phyloP scores from a whole-genome alignment of 129 eudicot species.

The Glebionis coronaria region DNA sequence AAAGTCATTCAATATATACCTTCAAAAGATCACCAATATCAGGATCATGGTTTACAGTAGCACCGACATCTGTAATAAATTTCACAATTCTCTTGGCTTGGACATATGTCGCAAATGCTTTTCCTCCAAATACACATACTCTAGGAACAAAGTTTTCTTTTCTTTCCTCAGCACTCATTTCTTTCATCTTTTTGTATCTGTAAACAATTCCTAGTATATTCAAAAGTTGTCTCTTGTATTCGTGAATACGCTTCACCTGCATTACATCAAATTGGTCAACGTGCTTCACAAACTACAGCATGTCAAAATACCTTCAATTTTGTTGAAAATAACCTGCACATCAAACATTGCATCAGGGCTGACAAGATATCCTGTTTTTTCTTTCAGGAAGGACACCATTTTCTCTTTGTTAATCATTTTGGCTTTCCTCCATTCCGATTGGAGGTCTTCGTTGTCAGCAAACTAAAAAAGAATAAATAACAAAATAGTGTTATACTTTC shows the following conservation, averaged over 20 bases:
- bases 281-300: background rate
- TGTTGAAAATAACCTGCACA: conserved; percentile 56
- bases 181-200: conserved; percentile 91
- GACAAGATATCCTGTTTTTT: conserved; percentile 81
- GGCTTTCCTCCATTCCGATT: conserved; percentile 86
- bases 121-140: conserved; percentile 97
- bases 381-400: conserved; percentile 64
- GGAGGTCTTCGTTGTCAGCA: conserved; percentile 71
- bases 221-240: conserved; percentile 75
- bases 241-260: conserved; percentile 93
- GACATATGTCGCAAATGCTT: conserved; percentile 90
- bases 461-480: conserved; percentile 40
- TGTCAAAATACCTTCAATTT: background rate
- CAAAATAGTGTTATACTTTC: no score
- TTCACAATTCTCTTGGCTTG: conserved; percentile 97
- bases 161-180: conserved; percentile 72
- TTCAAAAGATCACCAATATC: conserved; percentile 88
- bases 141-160: conserved; percentile 66
- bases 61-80: conserved; percentile 86
- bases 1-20: conserved; percentile 33
- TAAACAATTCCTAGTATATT: conserved; percentile 85
- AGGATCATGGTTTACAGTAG: conserved; percentile 81
- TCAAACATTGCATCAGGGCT: conserved; percentile 93
- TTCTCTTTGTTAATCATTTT: conserved; percentile 64
- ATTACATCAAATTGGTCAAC: conserved; percentile 1